phyloP scores from a whole-genome alignment of 108 stramenopile genomes.

The Nitzschia palea region DNA sequence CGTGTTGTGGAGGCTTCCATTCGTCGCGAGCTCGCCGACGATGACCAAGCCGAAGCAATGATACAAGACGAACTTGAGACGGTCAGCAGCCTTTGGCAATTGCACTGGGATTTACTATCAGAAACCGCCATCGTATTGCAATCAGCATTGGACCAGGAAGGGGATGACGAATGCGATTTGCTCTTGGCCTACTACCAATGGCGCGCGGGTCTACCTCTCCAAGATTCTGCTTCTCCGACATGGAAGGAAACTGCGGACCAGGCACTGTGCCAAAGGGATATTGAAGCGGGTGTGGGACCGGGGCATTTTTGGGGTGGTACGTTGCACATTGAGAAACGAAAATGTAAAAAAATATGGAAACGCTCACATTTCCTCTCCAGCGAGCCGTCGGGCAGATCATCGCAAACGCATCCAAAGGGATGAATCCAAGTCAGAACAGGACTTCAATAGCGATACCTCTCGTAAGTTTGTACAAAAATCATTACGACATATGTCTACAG shows the following conservation, averaged over 20 bases:
- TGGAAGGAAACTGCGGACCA: background rate
- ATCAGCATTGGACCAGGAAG: background rate
- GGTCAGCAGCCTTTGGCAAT: background rate
- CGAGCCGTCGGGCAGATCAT: no score
- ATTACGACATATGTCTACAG: no score
- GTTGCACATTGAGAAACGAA: no score
- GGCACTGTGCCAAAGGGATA: background rate
- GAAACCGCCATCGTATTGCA: constrained; percentile 1
- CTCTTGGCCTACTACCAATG: background rate
- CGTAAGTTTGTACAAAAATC: no score
- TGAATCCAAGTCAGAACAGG: no score
- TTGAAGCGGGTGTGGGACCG: background rate
- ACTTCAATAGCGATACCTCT: no score
- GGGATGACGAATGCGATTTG: background rate
- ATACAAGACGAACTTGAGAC: background rate
- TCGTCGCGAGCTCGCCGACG: background rate
- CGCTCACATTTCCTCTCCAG: no score
- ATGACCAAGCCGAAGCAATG: background rate
- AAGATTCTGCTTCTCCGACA: background rate
- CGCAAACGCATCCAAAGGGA: no score
- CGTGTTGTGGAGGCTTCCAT: background rate
- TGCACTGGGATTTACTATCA: background rate
- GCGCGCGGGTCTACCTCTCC: background rate
- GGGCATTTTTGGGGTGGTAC: background rate
- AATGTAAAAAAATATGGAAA: no score